These are phyloP conservation scores for Penicillium verhagenii DNA, from an alignment of 495 filamentous ascomycete genomes.

Conservation along the genomic window DNA sequence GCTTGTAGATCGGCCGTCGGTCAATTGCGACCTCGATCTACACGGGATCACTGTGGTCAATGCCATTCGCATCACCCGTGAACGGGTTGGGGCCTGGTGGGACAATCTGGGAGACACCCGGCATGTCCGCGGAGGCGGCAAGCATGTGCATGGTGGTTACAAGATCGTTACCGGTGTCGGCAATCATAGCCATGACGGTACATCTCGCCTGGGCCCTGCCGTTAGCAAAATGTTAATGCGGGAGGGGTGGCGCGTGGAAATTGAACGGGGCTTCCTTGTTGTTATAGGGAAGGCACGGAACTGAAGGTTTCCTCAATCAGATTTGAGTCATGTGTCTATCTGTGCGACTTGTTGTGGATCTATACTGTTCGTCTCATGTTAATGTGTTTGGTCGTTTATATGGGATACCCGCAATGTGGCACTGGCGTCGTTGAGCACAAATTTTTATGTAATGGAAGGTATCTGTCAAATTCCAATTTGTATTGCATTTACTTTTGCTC, in stretches of 20 bases:
- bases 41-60: conserved; percentile 82
- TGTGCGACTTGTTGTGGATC: background rate
- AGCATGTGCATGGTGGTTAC: conserved; percentile 49
- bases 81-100: conserved; percentile 78
- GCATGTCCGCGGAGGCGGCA: conserved; percentile 45
- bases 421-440: background rate
- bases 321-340: background rate
- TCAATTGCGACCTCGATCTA: conserved; percentile 62
- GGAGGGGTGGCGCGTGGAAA: conserved; percentile 81
- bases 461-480: background rate
- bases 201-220: conserved; percentile 72
- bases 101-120: conserved; percentile 59
- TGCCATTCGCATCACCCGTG: conserved; percentile 70
- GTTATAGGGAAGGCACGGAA: conserved; percentile 55
- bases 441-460: no score
- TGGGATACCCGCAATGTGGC: background rate
- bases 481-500: background rate
- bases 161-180: conserved; percentile 81
- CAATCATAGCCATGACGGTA: conserved; percentile 73
- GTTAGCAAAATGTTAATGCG: conserved; percentile 71
- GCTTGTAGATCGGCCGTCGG: conserved; percentile 61
- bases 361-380: background rate
- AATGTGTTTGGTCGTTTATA: background rate
- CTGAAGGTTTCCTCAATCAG: background rate
- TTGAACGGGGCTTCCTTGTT: conserved; percentile 61